Evolutionary conservation across 148 eudicot genomes (phyloP).

Genomic region (Rhododendron henanense): DNA sequence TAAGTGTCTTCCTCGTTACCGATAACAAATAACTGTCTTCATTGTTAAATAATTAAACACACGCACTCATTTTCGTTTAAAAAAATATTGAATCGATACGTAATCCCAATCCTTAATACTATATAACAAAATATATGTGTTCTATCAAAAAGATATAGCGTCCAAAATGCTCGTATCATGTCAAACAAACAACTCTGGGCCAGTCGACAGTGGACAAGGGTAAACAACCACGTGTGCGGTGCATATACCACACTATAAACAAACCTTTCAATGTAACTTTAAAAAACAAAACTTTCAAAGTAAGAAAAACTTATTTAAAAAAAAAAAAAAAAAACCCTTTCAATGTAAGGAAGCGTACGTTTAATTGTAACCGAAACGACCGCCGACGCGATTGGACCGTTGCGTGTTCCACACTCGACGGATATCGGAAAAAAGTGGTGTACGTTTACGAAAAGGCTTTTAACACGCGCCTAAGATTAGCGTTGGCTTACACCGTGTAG

Average conservation of each 20-base stretch:
- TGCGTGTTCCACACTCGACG: constrained; percentile 5
- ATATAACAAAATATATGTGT: neutral
- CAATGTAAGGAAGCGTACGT: neutral
- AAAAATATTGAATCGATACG: neutral
- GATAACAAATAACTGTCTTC: neutral
- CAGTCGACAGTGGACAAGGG: neutral
- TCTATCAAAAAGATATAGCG: no score
- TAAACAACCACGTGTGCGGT: constrained; percentile 21
- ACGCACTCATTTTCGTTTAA: no score
- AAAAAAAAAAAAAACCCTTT: neutral
- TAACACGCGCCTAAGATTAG: neutral
- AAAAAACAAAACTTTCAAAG: neutral
- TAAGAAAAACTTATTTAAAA: neutral
- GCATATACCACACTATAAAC: constrained; percentile 2
- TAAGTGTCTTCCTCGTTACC: neutral
- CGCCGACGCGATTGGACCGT: neutral
- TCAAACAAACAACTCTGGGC: neutral
- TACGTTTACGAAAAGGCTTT: neutral
- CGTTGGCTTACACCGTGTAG: neutral
- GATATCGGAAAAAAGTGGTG: neutral
- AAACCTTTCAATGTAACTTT: neutral
- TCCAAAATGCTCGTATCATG: neutral
- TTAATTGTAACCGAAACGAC: neutral
- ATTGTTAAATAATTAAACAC: no score
- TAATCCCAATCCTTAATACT: neutral